Base-by-base conservation (phyloP, 2,329 filamentous ascomycete species). In the Dothideomycetes sp. region DNA sequence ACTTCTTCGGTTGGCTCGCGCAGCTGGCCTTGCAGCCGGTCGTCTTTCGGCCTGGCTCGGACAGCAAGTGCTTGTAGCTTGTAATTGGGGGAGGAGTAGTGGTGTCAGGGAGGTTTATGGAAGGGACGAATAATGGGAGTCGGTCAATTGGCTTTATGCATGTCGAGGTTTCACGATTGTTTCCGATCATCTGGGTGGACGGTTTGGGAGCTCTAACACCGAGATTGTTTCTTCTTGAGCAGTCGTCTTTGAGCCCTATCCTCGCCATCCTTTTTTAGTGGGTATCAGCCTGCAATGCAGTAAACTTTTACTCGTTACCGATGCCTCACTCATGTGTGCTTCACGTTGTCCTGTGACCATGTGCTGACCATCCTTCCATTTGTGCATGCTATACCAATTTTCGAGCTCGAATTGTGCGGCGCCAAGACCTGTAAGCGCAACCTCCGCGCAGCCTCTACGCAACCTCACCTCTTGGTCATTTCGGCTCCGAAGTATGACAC, bases 11-110 rank as follows among this genome's bases (percentile, higher is more conserved):
- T 37, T 41, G 34, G 39, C 39, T 36, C 39, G 19, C 39, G 37
- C 36, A 27, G 34, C 39, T 34, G 31, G 36, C 39, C 37, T 41
- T 41, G 39, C 19, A 41, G 39, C 39, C 39, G 39, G 32, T 15
- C 14, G 7, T 3, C 4, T 14, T 29, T 19, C 14, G 29, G 36
- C 15, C 7, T 41, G 34, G 39, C 39, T 41, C 39, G 34, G 39
- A 36, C 12, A 34, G 34, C 34, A 24, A 30, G 27, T 41, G 39
- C 33, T 41, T 24, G 38, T 30, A 41, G 34, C 39, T 41, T 37
- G 39, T 33, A 41, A 29, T 29, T 37, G 39, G 34, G 37, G 34
- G 39, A 31, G 14, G 19, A 36, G 15, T 19, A 32, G 19, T 12
- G 14, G 24, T 16, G 33, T 36, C 32, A 29, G 19, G 38, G 27